Evolutionary conservation across 352 stramenopile species (phyloP), one percentile per base, ranked within the genome.

Genomic region (Aphanomyces euteiches): DNA sequence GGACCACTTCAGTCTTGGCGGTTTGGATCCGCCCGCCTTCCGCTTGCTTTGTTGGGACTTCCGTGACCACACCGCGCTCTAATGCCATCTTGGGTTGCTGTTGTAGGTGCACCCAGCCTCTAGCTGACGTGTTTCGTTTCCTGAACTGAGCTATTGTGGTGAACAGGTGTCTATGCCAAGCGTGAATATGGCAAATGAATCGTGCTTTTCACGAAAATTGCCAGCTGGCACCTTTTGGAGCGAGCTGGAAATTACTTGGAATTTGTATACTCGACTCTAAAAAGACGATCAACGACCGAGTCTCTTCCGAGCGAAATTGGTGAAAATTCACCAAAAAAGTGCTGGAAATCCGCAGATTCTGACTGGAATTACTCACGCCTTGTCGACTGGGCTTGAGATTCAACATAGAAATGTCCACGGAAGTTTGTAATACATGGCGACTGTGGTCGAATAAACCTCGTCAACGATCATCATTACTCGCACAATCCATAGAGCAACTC

Each of bases 141-240:
- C 54, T 61, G 17, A 61, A 61, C 54, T 61, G 54, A 7, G 54
- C 54, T 61, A 61, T 61, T 41, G 54, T 61, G 37, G 37, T 40
- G 1, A 17, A 37, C 15, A 37, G 34, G 54, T 61, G 19, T 37
- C 54, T 61, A 61, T 58, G 37, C 50, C 8, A n/a, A 19, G 8
- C 7, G 50, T n/a, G 50, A 28, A 28, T 50, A 50, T n/a, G 43
- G 10, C 43, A 50, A 10, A 40, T 61, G 54, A 37, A 17, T 53
- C 17, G 13, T 28, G 50, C 1, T 36, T 50, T 50, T 50, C 17
- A 12, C 43, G 10, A 50, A 50, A 50, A 50, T 50, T 50, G 43
- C 43, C 43, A 50, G 10, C 43, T 50, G 43, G 43, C 43, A 50
- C 10, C 43, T n/a, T n/a, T 2, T 2, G 0, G 28, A 28, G 28